A percentile compares a stretch with the other conserved stretches of the same genome.
phyloP scores from a whole-genome alignment of 495 filamentous ascomycete species.

The Aspergillus mulundensis region DNA sequence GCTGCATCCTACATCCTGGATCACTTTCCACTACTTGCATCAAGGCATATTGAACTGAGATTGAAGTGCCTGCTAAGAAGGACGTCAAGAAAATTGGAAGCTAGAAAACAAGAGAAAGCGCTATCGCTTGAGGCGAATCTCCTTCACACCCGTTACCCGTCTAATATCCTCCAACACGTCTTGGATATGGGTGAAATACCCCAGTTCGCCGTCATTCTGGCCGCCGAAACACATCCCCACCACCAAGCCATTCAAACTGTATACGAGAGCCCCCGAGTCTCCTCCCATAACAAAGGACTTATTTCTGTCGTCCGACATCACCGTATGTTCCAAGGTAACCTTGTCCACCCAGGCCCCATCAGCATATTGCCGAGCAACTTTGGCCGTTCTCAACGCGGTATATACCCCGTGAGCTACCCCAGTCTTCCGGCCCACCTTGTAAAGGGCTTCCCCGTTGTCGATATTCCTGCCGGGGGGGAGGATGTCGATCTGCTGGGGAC shows the following conservation, averaged over 20 bases:
- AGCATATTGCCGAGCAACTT: not conserved
- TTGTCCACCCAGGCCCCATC: not conserved
- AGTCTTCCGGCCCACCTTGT: not conserved
- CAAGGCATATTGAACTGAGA: too few relatives aligned
- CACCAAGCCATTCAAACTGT: not conserved
- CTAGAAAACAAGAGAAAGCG: too few relatives aligned
- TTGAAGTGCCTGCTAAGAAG: too few relatives aligned
- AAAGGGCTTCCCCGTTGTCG: not conserved
- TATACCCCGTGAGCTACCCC: not conserved
- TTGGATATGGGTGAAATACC: slow-evolving; percentile 1
- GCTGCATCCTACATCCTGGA: too few relatives aligned
- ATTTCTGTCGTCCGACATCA: not conserved
- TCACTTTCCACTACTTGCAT: too few relatives aligned
- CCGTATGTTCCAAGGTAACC: not conserved
- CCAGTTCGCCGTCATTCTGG: not conserved
- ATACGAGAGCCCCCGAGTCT: not conserved
- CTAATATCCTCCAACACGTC: not conserved
- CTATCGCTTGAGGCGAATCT: slow-evolving; percentile 20
- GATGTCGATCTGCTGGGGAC: too few relatives aligned
- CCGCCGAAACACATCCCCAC: not conserved
- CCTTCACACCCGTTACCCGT: not conserved
- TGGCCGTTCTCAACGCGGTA: not conserved
- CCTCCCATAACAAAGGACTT: not conserved
- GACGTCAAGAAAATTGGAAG: too few relatives aligned
- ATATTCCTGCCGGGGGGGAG: not conserved